Evolutionary conservation across 2,329 filamentous ascomycete genomes (phyloP), one percentile per base, ranked within the genome.

Genomic region (Clarireedia homoeocarpa): DNA sequence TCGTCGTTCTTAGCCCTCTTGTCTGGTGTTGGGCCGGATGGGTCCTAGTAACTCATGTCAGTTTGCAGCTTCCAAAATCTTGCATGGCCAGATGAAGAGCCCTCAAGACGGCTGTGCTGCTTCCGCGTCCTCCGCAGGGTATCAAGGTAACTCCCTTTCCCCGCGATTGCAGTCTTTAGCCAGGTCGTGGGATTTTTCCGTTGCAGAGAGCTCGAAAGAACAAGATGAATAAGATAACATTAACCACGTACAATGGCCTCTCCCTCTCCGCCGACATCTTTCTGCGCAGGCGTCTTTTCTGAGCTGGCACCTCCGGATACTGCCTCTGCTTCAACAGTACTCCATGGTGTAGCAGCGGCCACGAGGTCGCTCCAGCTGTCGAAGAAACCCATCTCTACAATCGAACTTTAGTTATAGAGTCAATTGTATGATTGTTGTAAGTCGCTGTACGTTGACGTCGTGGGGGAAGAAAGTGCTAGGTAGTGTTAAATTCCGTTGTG

Each of bases 311-410:
- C 58, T 53, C 53, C 59, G 14, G 42, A 51, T 44, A 55, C 59
- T 24, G 82, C 82, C 74, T 86, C 83, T 64, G 83, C 83, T 71
- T 85, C 79, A 64, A 77, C 82, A 63, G 78, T 78, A 71, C 75
- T 76, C 83, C 83, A 86, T 70, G 83, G 83, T 74, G 78, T 76
- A 64, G 79, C 82, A 61, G 82, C 82, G 74, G 84, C 81, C 69
- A 84, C 74, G 70, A 86, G 74, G 70, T 85, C 83, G 69, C 76
- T 77, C 68, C 84, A 77, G 64, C 78, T 74, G 72, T 85, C 81
- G 80, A 82, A 85, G 75, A 85, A 77, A 75, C 81, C 82, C 83
- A 86, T 86, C 72, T 61, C 67, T 49, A 42, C 56, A 55, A 55
- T 51, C 51, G 55, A 51, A 45, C 52, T 40, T 48, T 58, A 58